A percentile compares a stretch with the other conserved stretches of the same genome.
Evolutionary conservation across 768 basidiomycete species (phyloP).

Genomic region (Calocybe indica): DNA sequence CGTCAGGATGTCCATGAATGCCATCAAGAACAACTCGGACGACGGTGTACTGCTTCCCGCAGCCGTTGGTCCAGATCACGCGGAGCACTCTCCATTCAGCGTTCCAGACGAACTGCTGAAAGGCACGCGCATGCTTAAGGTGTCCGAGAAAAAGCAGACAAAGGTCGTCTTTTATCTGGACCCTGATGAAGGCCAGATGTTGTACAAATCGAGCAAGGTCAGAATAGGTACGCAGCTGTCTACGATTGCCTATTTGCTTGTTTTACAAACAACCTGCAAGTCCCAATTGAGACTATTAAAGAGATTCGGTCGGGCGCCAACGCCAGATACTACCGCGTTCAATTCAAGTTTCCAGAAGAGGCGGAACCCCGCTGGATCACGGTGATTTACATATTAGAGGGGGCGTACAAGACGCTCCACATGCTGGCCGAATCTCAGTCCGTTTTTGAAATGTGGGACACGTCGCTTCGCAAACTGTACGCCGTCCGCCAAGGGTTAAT

Average conservation of each 20-base stretch:
- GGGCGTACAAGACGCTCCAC: constrained; percentile 81
- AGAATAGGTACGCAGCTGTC: constrained; percentile 43
- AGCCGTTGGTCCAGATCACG: not conserved
- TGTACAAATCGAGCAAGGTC: constrained; percentile 62
- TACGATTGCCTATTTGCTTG: not conserved
- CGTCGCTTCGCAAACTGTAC: constrained; percentile 57
- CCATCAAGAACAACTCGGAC: not conserved
- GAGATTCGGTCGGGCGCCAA: constrained; percentile 76
- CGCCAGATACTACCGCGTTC: constrained; percentile 64
- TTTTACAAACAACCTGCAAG: constrained; percentile 27
- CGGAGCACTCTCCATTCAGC: not conserved
- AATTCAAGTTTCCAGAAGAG: constrained; percentile 57
- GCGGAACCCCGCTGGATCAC: constrained; percentile 78
- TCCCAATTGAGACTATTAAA: constrained; percentile 81
- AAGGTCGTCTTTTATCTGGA: constrained; percentile 63
- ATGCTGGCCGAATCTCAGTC: constrained; percentile 63
- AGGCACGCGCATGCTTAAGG: constrained; percentile 74
- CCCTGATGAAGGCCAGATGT: constrained; percentile 69
- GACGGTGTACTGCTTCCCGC: not conserved
- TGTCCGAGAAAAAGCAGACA: constrained; percentile 70
- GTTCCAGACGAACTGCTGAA: constrained; percentile 4
- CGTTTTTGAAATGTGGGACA: constrained; percentile 44
- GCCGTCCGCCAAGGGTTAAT: constrained; percentile 65
- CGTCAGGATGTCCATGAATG: not conserved
- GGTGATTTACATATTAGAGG: constrained; percentile 74